Evolutionary conservation across 179 eudicot genomes (phyloP).

Genomic region (Camellia oleifera): DNA sequence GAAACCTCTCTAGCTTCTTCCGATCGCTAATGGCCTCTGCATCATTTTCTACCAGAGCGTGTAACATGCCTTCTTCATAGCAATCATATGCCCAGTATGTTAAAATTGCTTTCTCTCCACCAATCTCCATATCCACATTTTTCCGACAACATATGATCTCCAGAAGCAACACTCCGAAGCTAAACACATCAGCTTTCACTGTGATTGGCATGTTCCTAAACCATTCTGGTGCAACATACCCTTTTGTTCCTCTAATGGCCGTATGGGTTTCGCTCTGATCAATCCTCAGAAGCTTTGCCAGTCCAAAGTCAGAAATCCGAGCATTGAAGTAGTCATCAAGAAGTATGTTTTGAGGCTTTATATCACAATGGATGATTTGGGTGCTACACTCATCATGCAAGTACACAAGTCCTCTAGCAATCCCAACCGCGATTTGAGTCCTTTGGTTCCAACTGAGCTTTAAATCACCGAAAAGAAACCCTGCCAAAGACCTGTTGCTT

Average conservation of each 20-base stretch:
- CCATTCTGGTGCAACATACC: slow-evolving; percentile 57
- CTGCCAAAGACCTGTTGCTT: slow-evolving; percentile 17
- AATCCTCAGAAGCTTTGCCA: no score
- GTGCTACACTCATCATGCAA: slow-evolving; percentile 48
- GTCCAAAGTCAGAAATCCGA: no score
- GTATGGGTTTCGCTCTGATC: no score
- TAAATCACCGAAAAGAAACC: slow-evolving; percentile 26
- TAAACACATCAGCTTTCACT: slow-evolving; percentile 42
- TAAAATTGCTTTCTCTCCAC: no score
- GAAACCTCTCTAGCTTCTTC: no score
- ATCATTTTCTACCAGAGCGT: no score
- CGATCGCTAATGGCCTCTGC: no score
- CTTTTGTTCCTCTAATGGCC: slow-evolving; percentile 26
- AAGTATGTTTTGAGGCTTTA: slow-evolving; percentile 48
- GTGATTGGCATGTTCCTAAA: slow-evolving; percentile 43
- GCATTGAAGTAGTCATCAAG: slow-evolving; percentile 19
- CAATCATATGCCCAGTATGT: no score
- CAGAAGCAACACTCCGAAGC: slow-evolving; percentile 41
- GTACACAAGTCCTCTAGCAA: slow-evolving; percentile 38
- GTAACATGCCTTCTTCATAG: no score
- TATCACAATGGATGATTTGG: slow-evolving; percentile 49
- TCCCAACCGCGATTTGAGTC: slow-evolving; percentile 25
- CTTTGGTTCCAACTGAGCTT: slow-evolving; percentile 34
- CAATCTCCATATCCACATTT: no score
- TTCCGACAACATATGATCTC: slow-evolving; percentile 26